These are phyloP conservation scores for Fremontodendron californicum DNA, from an alignment of 345 rosid genomes.

Conservation along the genomic window DNA sequence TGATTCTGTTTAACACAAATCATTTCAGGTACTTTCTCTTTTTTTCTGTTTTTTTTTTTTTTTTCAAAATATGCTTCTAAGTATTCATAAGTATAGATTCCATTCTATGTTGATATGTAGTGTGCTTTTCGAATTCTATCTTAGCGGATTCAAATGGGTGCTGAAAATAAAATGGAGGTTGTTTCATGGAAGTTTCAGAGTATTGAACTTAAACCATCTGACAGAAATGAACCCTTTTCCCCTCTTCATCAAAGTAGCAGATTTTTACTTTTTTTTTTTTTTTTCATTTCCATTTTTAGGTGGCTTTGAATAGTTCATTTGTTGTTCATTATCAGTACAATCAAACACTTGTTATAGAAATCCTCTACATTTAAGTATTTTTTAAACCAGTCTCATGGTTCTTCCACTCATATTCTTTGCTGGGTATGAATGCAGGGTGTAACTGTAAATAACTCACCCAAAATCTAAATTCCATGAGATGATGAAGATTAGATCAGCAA, in stretches of 20 bases:
- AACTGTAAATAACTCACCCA: no score
- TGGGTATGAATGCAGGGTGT: neutral
- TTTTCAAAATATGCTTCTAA: neutral
- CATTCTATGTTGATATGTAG: no score
- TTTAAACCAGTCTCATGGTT: neutral
- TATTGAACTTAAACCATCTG: no score
- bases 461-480: neutral
- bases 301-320: neutral
- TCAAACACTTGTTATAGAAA: neutral
- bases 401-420: neutral
- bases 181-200: neutral
- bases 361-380: neutral
- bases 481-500: neutral
- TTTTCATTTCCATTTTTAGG: neutral
- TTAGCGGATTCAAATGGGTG: neutral
- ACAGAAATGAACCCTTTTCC: no score
- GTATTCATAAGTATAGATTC: neutral
- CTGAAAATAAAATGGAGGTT: neutral
- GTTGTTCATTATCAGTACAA: conserved; percentile 1
- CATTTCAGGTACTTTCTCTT: conserved; percentile 9
- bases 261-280: neutral
- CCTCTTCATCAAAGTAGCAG: neutral
- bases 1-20: neutral
- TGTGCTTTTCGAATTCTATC: no score
- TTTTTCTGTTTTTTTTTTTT: neutral